These are phyloP conservation scores for Orbilia brochopaga DNA, from an alignment of 2,329 filamentous ascomycete genomes.

Conservation along the genomic window DNA sequence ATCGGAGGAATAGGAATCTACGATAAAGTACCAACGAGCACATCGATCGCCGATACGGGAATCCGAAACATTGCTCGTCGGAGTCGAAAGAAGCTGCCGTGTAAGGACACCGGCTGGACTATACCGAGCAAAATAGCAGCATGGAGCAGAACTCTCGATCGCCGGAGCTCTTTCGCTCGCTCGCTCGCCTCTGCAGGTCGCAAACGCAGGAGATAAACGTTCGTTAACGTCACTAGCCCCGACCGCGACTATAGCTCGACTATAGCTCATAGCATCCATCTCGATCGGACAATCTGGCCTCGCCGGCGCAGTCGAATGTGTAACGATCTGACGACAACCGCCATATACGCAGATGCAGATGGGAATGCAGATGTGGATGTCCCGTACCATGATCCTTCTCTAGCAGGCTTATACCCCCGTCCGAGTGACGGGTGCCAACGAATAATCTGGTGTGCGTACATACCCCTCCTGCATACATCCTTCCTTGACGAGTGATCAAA, in stretches of 20 bases:
- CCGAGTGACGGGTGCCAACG: conserved; percentile 15
- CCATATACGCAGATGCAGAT: no score
- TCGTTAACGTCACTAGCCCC: neutral
- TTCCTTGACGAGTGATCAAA: neutral
- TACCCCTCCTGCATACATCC: conserved; percentile 35
- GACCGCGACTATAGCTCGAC: conserved; percentile 17
- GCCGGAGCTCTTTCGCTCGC: conserved; percentile 29
- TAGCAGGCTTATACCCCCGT: conserved; percentile 21
- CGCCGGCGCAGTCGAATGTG: conserved; percentile 20
- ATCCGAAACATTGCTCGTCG: neutral
- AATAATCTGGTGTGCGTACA: conserved; percentile 33
- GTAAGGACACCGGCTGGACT: neutral
- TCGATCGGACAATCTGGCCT: no score
- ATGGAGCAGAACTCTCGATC: conserved; percentile 20
- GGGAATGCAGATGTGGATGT: no score
- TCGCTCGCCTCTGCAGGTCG: conserved; percentile 14
- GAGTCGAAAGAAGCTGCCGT: neutral
- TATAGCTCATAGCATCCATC: no score
- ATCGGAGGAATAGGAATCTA: no score
- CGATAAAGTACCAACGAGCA: neutral
- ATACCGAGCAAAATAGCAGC: conserved; percentile 34
- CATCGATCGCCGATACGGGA: no score
- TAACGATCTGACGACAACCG: conserved; percentile 15
- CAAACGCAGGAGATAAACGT: conserved; percentile 31
- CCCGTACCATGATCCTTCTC: conserved; percentile 38